Base-by-base conservation (phyloP, 2,329 filamentous ascomycete genomes). In the Hypoxylon sp. region DNA sequence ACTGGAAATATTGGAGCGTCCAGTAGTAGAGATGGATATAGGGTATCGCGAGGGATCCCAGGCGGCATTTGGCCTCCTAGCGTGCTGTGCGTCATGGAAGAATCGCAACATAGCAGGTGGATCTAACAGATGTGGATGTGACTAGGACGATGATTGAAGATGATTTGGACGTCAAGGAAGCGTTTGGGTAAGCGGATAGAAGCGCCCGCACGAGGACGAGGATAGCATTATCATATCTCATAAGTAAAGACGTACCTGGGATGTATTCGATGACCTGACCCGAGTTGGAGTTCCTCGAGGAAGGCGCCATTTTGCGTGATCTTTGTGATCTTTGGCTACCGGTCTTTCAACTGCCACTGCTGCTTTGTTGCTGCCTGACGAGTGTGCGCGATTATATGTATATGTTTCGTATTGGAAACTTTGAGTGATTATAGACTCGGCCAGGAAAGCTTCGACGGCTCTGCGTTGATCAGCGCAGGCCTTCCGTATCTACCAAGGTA, bases 241-340 rank as follows among this genome's bases (percentile, higher is more conserved):
- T 15, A 35, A 17, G 13, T 20, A 17, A 58, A 56, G 50, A 79
- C 85, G 70, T 82, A 96, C 92, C 91, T 81, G 92, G 90, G 70
- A 97, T 96, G 77, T 97, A 97, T 81, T 97, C 93, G 73, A 97
- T 93, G 69, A 97, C 87, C 79, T 96, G 91, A 62, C 91, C 92
- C 79, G 91, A 85, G 76, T 87, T 90, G 74, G 83, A 71, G 73
- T 70, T 72, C 73, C 76, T 74, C 66, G 74, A 77, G 64, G 81
- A 79, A 75, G 81, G 80, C 64, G 79, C 78, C 82, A 84, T 85
- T 69, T 69, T 69, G 62, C 66, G 64, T 70, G 37, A n/a, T n/a
- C n/a, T n/a, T n/a, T n/a, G n/a, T n/a, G n/a, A n/a, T n/a, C 47
- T 56, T 48, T 50, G 4, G 42, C 15, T 27, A 21, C 18, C 21